Base-by-base conservation (phyloP, 345 rosid species). In the Linum tenue region DNA sequence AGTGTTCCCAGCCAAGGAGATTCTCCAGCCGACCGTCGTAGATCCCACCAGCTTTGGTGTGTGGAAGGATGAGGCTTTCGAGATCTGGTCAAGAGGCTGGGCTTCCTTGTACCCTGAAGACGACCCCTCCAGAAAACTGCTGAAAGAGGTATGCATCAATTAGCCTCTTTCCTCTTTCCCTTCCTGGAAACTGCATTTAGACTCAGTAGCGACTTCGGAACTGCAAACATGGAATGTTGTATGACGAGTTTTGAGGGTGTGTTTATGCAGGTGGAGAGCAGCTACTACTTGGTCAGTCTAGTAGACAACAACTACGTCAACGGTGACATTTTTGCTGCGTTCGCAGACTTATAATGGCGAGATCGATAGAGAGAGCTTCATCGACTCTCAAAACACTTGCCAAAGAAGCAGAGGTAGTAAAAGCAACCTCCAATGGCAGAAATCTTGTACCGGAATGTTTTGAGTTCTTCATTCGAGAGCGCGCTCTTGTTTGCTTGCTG, bases 1-100 rank as follows among this genome's bases (percentile, higher is more conserved):
- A 70, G 99, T 78, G 10, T 94, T 94, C 84, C 92, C 92, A 10
- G 89, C 82, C 8, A 94, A 84, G 78, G 92, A 94, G 83, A 84
- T 88, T 14, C 77, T 88, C 73, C 97, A 90, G 71, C 99, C 97
- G 1, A 94, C 99, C 0, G 88, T 90, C n/a, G 99, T 88, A 57
- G 99, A 94, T 75, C 95, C 97, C n/a, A 74, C 88, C 51, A 94
- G 99, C 80, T 94, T 94, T 77, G 64, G 68, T 69, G 87, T 88
- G 62, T 94, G 96, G 99, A 94, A 94, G 82, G 99, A 94, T 12
- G 97, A 94, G 75, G 99, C 99, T 2, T 94, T 94, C n/a, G 95
- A 85, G 70, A 88, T 86, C 61, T 94, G 99, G 97, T 75, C 96
- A 51, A 83, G 83, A 78, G 81, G 81, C 65, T 94, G 99, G 99